phyloP scores from a whole-genome alignment of 2,329 filamentous ascomycete species.

The Aureobasidium pullulans region DNA sequence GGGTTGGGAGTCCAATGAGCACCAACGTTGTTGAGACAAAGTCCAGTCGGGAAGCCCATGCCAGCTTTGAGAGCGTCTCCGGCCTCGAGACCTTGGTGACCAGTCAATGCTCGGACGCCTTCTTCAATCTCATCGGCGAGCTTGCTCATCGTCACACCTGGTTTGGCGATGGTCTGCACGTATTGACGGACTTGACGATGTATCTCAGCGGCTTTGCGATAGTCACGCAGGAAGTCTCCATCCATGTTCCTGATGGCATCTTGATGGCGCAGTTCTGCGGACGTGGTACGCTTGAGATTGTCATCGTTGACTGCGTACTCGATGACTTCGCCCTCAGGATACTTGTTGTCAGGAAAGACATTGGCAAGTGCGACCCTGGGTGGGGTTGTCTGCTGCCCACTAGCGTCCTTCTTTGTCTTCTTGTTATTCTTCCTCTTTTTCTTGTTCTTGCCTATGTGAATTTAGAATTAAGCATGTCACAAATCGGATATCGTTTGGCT shows the following conservation, averaged over 20 bases:
- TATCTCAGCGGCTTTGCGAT: constrained; percentile 78
- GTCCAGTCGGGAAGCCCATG: constrained; percentile 79
- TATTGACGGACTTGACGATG: constrained; percentile 81
- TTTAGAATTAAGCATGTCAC: background rate
- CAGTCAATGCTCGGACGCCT: constrained; percentile 67
- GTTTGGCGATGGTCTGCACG: constrained; percentile 72
- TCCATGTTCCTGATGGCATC: constrained; percentile 58
- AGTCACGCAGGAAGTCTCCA: constrained; percentile 71
- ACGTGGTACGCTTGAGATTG: constrained; percentile 71
- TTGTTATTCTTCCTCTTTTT: constrained; percentile 73
- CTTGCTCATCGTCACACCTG: constrained; percentile 70
- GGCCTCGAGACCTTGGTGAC: constrained; percentile 67
- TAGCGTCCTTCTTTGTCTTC: constrained; percentile 41
- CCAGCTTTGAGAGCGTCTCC: constrained; percentile 72
- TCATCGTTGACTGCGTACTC: constrained; percentile 60
- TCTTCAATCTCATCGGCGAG: constrained; percentile 86
- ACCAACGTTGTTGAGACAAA: constrained; percentile 77
- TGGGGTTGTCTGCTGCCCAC: constrained; percentile 58
- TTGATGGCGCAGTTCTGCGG: constrained; percentile 72
- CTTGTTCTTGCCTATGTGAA: background rate
- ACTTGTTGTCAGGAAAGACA: constrained; percentile 64
- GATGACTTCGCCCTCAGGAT: constrained; percentile 70
- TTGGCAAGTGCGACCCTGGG: constrained; percentile 66
- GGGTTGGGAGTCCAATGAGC: constrained; percentile 85
- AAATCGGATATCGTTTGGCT: constrained; percentile 16